These are phyloP conservation scores for Lupinus albus DNA, from an alignment of 306 rosid genomes.

Conservation along the genomic window DNA sequence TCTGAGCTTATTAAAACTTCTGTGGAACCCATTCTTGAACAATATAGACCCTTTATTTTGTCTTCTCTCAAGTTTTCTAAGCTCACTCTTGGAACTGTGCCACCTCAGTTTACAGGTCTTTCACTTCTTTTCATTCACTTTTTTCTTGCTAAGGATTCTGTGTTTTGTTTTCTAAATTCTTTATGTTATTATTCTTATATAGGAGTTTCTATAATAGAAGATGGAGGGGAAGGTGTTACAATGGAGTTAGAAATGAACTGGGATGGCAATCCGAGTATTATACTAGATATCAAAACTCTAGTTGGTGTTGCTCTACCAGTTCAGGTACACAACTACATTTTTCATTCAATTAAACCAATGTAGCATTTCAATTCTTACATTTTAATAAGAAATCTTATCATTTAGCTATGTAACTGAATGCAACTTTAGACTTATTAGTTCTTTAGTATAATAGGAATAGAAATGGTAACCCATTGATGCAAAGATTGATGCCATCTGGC, in stretches of 20 bases:
- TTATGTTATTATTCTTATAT: slow-evolving; percentile 34
- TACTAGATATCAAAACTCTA: slow-evolving; percentile 82
- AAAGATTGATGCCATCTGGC: neutral
- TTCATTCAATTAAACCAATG: slow-evolving; percentile 34
- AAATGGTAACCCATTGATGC: slow-evolving; percentile 1
- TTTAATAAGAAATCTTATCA: slow-evolving; percentile 19
- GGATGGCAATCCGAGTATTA: slow-evolving; percentile 96
- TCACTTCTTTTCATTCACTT: neutral
- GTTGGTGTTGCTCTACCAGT: slow-evolving; percentile 87
- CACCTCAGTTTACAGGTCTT: slow-evolving; percentile 93
- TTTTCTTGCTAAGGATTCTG: neutral
- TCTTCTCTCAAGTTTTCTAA: slow-evolving; percentile 84
- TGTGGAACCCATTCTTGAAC: slow-evolving; percentile 82
- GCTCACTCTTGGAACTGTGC: slow-evolving; percentile 93
- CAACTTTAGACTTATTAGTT: slow-evolving; percentile 7
- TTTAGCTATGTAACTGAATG: slow-evolving; percentile 22
- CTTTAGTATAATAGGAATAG: slow-evolving; percentile 6
- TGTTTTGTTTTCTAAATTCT: slow-evolving; percentile 31
- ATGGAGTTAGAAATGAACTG: slow-evolving; percentile 98
- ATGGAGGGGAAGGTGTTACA: slow-evolving; percentile 66
- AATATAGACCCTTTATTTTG: slow-evolving; percentile 70
- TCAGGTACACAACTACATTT: slow-evolving; percentile 61
- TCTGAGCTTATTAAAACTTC: slow-evolving; percentile 88
- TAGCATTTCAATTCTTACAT: slow-evolving; percentile 2
- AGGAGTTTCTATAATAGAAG: slow-evolving; percentile 86